Evolutionary conservation across 2,329 filamentous ascomycete species (phyloP), one percentile per base, ranked within the genome.

Genomic region (Colletotrichum lupini): DNA sequence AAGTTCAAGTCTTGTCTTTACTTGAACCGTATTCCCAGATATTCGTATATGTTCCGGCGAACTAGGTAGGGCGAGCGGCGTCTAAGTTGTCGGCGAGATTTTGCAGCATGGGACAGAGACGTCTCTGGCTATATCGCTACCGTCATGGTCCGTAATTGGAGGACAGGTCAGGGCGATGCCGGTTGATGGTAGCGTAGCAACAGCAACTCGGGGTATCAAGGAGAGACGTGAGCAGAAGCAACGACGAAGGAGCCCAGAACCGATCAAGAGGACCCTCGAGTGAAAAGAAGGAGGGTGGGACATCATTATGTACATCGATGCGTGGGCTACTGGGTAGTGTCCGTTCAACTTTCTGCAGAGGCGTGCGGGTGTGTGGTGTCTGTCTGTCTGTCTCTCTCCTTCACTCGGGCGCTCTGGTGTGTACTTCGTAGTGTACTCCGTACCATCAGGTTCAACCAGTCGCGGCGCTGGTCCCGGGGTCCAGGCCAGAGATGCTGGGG

Each of bases 121-220:
- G 56, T 28, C 70, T 28, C 70, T 58, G 19, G 67, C 58, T 73
- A 70, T 49, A 56, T 66, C 61, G 67, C 64, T 57, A 52, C 12
- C 71, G 60, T 73, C 71, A 73, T 73, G 61, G 52, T 73, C 56
- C 56, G 67, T 37, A 14, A 22, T 56, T 61, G 28, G 22, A 55
- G 16, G 62, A 42, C 22, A 22, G 35, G 67, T 26, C 67, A 69
- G 52, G 59, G 42, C 66, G 58, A 52, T 22, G 42, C 24, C 35
- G 65, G 64, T 11, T 61, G 16, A 53, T 16, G 35, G 49, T 64
- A 65, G 49, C 30, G 62, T 35, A 57, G 52, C 52, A 65, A 37
- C 16, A 42, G 66, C 66, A 62, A 71, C 61, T 73, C 71, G 67
- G 70, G 71, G 67, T 70, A 71, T 73, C 71, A 73, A 73, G 60